Evolutionary conservation across 2,329 filamentous ascomycete genomes (phyloP).

Genomic region (Colletotrichum sp.): DNA sequence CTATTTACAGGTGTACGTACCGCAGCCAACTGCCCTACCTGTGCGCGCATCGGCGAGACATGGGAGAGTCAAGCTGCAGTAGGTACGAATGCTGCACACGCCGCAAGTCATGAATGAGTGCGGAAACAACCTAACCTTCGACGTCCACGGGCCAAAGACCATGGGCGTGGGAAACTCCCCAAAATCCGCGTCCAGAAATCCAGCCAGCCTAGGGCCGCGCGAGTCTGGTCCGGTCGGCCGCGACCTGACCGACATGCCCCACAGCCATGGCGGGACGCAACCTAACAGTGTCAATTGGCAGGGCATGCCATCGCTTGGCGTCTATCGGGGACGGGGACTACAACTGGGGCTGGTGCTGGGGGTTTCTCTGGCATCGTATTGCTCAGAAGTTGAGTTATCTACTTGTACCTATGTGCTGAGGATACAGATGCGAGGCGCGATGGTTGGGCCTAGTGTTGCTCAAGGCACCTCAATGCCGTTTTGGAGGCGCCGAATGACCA

Average conservation of each 20-base stretch:
- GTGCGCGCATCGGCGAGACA: neutral
- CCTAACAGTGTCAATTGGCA: slow-evolving; percentile 6
- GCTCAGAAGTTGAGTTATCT: neutral
- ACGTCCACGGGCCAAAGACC: neutral
- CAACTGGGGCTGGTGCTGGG: neutral
- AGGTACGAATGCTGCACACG: neutral
- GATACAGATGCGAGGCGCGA: neutral
- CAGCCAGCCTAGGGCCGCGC: neutral
- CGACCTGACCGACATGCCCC: slow-evolving; percentile 12
- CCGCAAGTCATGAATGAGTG: neutral
- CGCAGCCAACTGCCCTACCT: neutral
- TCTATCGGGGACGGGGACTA: neutral
- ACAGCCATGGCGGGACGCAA: slow-evolving; percentile 12
- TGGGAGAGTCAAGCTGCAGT: neutral
- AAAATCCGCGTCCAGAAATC: neutral
- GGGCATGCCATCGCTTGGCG: slow-evolving; percentile 2
- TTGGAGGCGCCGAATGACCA: neutral
- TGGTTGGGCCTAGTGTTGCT: neutral
- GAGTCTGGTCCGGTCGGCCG: slow-evolving; percentile 13
- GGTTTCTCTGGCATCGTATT: neutral
- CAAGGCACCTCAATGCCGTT: neutral
- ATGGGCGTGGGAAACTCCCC: neutral
- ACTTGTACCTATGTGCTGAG: neutral
- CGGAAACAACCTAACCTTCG: neutral
- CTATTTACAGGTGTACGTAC: neutral